Base-by-base conservation (phyloP, 352 stramenopile species). In the Globisporangium apiculatum region DNA sequence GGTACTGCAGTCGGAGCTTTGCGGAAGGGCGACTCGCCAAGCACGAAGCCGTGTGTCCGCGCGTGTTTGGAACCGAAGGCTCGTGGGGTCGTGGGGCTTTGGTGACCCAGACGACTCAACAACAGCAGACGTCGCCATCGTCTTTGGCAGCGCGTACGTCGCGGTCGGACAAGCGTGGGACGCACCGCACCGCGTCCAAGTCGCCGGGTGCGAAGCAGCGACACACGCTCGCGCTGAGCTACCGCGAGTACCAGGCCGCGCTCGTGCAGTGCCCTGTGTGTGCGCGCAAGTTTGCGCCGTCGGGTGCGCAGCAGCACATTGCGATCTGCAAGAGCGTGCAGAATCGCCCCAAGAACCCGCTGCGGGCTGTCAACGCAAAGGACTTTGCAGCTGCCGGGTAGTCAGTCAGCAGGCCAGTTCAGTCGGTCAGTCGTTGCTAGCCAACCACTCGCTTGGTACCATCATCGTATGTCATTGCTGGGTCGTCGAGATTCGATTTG, bases 191-290 rank as follows among this genome's bases (percentile, higher is more conserved):
- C 24, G 52, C 61, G 24, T 47, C 69, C 56, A 83, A 79, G 38
- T 48, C 71, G 45, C 73, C 51, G 10, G 24, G 37, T 0, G 36
- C 60, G 5, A 56, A 75, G 41, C 73, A 89, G 54, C 77, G 81
- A 61, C 87, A 79, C 14, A 43, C 40, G 40, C 64, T 93, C 11
- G 71, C 76, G 41, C 64, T 84, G 38, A 91, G 79, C 51, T 94
- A 78, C 60, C 76, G 85, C 47, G 81, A 91, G 56, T 72, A 94
- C 53, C 83, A 94, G 61, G 78, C 85, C 7, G 83, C 76, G 9
- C 70, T 94, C 35, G 81, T 94, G 12, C 58, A 83, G n/a, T 94
- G 85, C 57, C 85, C 85, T 43, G 87, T 79, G 58, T 94, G 85
- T 60, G 65, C 74, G 46, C 80, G 85, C 36, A 90, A 84, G 55